A percentile compares a stretch with the other conserved stretches of the same genome.
These are phyloP conservation scores for Nidularia pulvinata DNA, from an alignment of 768 basidiomycete genomes.

Conservation along the genomic window DNA sequence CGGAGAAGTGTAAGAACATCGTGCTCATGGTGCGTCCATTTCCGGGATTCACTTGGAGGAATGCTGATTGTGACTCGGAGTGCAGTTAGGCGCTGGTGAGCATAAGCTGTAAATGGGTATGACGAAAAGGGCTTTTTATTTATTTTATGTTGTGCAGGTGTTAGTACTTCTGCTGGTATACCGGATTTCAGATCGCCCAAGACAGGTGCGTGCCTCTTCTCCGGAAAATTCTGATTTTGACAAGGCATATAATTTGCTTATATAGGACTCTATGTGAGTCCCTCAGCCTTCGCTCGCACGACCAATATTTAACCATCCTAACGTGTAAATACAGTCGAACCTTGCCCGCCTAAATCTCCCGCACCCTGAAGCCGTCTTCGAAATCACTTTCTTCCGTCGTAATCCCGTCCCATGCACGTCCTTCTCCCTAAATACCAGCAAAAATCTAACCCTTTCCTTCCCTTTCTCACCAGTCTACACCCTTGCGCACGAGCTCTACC, in stretches of 20 bases:
- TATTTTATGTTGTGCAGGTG: slow-evolving; percentile 34
- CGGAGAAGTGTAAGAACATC: neutral
- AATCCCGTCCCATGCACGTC: slow-evolving; percentile 79
- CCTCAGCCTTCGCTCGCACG: neutral
- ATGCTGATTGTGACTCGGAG: neutral
- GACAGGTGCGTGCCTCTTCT: slow-evolving; percentile 53
- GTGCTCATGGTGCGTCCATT: neutral
- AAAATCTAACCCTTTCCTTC: too few species aligned
- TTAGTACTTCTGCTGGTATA: slow-evolving; percentile 81
- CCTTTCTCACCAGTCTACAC: slow-evolving; percentile 63
- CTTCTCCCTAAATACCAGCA: neutral
- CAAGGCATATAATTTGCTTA: neutral
- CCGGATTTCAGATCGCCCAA: slow-evolving; percentile 90
- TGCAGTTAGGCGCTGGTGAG: slow-evolving; percentile 70
- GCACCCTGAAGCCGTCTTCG: slow-evolving; percentile 96
- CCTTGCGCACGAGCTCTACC: slow-evolving; percentile 91
- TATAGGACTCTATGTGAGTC: slow-evolving; percentile 53
- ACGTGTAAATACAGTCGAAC: slow-evolving; percentile 55
- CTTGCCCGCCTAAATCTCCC: slow-evolving; percentile 77
- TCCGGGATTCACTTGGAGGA: slow-evolving; percentile 28
- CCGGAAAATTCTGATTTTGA: too few species aligned
- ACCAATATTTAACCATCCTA: neutral
- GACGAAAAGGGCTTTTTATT: too few species aligned
- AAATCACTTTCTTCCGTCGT: slow-evolving; percentile 80
- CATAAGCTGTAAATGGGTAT: neutral